A percentile compares a stretch with the other conserved stretches of the same genome.
These are phyloP conservation scores for Exophiala oligosperma DNA, from an alignment of 2,329 filamentous ascomycete species.

Conservation along the genomic window DNA sequence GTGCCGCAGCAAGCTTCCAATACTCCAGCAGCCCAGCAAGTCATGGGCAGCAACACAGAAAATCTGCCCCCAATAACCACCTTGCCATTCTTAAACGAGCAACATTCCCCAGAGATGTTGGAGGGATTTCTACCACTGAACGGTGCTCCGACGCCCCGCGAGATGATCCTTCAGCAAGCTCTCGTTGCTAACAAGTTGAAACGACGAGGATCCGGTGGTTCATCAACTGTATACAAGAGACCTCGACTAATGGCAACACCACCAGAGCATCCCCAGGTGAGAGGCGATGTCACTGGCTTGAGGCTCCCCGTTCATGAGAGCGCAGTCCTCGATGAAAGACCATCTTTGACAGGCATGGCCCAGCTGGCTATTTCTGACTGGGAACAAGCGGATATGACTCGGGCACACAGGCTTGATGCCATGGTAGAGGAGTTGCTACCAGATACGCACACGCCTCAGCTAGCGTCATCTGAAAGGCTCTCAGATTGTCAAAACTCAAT, in stretches of 20 bases:
- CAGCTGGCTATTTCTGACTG: too few species aligned
- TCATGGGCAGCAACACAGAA: neutral
- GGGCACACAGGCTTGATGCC: too few species aligned
- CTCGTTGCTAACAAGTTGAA: slow-evolving; percentile 4
- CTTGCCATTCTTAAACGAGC: neutral
- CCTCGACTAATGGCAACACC: neutral
- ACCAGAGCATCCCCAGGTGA: neutral
- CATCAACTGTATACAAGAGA: slow-evolving; percentile 6
- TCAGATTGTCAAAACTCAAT: too few species aligned
- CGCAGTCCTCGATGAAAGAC: neutral
- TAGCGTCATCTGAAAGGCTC: too few species aligned
- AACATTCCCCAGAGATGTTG: neutral
- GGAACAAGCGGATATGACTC: too few species aligned
- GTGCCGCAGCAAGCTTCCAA: too few species aligned
- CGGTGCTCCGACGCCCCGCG: neutral
- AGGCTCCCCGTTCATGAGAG: neutral
- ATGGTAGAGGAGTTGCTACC: too few species aligned
- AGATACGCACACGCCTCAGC: too few species aligned
- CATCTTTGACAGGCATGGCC: neutral
- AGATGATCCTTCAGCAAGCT: neutral
- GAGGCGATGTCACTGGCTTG: neutral
- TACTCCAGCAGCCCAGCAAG: neutral
- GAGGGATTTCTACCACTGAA: neutral
- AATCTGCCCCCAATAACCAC: neutral
- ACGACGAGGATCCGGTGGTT: neutral